Percentiles rank a stretch among this genome's conserved stretches.
Evolutionary conservation across 2,329 filamentous ascomycete species (phyloP).

Genomic region (Neofusicoccum umdonicola): DNA sequence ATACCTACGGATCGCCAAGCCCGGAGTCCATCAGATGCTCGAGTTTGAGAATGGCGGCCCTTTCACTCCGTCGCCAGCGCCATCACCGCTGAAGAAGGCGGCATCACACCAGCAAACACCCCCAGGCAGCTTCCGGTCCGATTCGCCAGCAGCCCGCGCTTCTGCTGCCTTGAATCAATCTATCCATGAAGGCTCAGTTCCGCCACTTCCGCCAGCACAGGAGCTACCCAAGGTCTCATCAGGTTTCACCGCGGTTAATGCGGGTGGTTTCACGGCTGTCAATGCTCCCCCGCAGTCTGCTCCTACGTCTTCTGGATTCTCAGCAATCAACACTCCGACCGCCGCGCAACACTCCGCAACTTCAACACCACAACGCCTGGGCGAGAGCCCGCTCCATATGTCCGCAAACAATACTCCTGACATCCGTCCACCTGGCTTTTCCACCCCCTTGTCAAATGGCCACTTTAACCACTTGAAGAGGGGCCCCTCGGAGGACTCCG

Average conservation of each 20-base stretch:
- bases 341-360: constrained; percentile 50
- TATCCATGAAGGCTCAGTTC: constrained; percentile 40
- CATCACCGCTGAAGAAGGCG: constrained; percentile 67
- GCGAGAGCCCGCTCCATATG: constrained; percentile 59
- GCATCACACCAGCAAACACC: constrained; percentile 47
- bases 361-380: constrained; percentile 59
- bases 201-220: constrained; percentile 33
- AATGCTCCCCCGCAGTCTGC: constrained; percentile 47
- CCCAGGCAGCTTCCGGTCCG: constrained; percentile 20
- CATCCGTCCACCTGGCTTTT: constrained; percentile 51
- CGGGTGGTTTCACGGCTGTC: constrained; percentile 61
- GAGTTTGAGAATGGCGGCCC: constrained; percentile 92
- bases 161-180: constrained; percentile 55
- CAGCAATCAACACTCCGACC: constrained; percentile 57
- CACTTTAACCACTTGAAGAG: constrained; percentile 68
- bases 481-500: constrained; percentile 55
- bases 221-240: constrained; percentile 59
- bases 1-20: constrained; percentile 85
- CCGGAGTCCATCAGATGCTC: constrained; percentile 92
- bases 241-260: constrained; percentile 73
- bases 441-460: constrained; percentile 50
- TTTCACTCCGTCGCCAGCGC: constrained; percentile 72
- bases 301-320: constrained; percentile 45
- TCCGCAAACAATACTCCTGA: constrained; percentile 66
- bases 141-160: constrained; percentile 63